Conservation (phyloP, 1,139 yeast genomes). For the Blastobotrys ciferrii region DNA sequence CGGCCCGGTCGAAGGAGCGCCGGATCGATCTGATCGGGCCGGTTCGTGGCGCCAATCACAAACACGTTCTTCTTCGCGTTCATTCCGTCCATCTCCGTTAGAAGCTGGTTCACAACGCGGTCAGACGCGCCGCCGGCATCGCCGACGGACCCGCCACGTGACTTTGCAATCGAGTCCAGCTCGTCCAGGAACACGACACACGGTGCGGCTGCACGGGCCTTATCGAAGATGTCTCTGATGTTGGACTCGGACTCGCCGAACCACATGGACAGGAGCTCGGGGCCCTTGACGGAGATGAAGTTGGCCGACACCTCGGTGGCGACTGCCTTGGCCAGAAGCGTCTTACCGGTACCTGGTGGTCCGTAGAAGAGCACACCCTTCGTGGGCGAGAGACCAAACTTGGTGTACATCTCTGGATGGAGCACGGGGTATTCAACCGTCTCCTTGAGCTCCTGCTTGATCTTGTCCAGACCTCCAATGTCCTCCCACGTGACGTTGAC, state of each 20-base stretch:
- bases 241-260: conserved; percentile 98
- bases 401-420: conserved; percentile 98
- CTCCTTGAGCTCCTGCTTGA: conserved; percentile 95
- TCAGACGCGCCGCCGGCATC: conserved; percentile 99
- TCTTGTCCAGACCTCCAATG: conserved; percentile 91
- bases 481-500: conserved; percentile 99
- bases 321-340: conserved; percentile 94
- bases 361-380: conserved; percentile 98
- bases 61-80: conserved; percentile 98
- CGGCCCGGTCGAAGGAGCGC: conserved; percentile 99
- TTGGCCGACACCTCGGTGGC: conserved; percentile 98
- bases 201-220: conserved; percentile 99
- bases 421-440: conserved; percentile 98
- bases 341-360: conserved; percentile 99
- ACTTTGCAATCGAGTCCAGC: conserved; percentile 94
- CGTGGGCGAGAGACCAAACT: conserved; percentile 95
- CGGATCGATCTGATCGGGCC: conserved; percentile 99
- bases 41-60: conserved; percentile 97
- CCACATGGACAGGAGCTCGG: conserved; percentile 97
- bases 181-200: conserved; percentile 97
- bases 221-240: conserved; percentile 94
- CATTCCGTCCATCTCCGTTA: conserved; percentile 99
- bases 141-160: conserved; percentile 90
- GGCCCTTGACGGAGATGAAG: conserved; percentile 95
- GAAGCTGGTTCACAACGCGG: conserved; percentile 95